These are phyloP conservation scores for Chimonanthus salicifolius DNA, from an alignment of 164 flowering plant genomes.

Conservation along the genomic window DNA sequence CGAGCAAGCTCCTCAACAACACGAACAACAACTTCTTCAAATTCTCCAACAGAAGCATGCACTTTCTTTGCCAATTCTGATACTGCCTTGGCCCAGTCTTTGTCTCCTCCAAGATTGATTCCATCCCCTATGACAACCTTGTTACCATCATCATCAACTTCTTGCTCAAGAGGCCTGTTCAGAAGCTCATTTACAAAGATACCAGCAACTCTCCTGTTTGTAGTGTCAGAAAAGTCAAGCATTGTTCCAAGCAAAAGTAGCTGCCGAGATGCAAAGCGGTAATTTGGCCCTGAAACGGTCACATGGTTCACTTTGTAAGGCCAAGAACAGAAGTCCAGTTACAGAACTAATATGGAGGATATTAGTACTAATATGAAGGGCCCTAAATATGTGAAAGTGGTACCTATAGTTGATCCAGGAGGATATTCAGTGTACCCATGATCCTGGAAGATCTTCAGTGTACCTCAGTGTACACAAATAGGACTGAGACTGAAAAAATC, in stretches of 20 bases:
- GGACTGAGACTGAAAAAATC: background rate
- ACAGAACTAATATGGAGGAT: background rate
- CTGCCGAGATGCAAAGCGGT: slow-evolving; percentile 79
- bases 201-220: slow-evolving; percentile 70
- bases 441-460: background rate
- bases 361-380: no score
- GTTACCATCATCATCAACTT: slow-evolving; percentile 71
- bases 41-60: slow-evolving; percentile 78
- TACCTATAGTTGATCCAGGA: no score
- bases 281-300: slow-evolving; percentile 58
- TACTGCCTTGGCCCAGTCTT: slow-evolving; percentile 84
- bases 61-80: slow-evolving; percentile 65
- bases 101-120: slow-evolving; percentile 89
- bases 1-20: slow-evolving; percentile 76
- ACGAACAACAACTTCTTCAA: slow-evolving; percentile 65
- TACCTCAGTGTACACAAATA: background rate
- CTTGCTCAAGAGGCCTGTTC: slow-evolving; percentile 67
- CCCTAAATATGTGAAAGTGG: no score
- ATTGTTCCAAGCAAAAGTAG: slow-evolving; percentile 75
- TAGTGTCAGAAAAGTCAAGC: slow-evolving; percentile 89
- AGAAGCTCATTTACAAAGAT: slow-evolving; percentile 65
- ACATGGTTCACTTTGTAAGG: slow-evolving; percentile 5
- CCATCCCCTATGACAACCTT: slow-evolving; percentile 84
- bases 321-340: background rate
- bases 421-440: background rate